A percentile compares a stretch with the other conserved stretches of the same genome.
Conservation (phyloP, 116 monocot genomes). For the Papilionanthe hybrid region DNA sequence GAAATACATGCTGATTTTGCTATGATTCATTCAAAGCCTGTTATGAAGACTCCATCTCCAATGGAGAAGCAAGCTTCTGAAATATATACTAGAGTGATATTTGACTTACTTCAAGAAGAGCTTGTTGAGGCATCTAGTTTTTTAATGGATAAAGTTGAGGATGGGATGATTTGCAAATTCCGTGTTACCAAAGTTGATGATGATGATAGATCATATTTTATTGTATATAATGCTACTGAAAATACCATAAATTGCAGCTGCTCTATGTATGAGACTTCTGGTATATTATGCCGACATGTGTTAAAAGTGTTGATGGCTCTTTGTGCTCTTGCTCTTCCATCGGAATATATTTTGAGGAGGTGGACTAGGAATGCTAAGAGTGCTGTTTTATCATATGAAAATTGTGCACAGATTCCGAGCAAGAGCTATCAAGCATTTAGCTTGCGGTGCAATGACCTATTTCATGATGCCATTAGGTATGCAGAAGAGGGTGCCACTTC, state of each 20-base stretch:
- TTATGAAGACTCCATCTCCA: conserved; percentile 65
- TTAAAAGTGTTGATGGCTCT: conserved; percentile 44
- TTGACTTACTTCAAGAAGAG: conserved; percentile 82
- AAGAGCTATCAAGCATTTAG: conserved; percentile 29
- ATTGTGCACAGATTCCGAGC: conserved; percentile 18
- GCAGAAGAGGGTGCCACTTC: conserved; percentile 87
- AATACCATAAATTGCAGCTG: conserved; percentile 68
- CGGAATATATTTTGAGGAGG: conserved; percentile 61
- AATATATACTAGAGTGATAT: conserved; percentile 71
- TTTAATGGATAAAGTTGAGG: conserved; percentile 59
- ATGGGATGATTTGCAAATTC: conserved; percentile 53
- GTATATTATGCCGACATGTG: conserved; percentile 78
- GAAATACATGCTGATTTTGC: conserved; percentile 73
- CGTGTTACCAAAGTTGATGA: conserved; percentile 47
- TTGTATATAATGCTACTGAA: conserved; percentile 47
- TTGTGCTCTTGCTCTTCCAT: conserved; percentile 52
- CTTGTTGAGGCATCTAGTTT: conserved; percentile 53
- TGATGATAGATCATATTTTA: conserved; percentile 29
- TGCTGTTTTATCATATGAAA: conserved; percentile 28
- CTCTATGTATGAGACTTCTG: conserved; percentile 68
- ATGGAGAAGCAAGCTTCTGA: conserved; percentile 92
- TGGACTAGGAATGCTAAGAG: conserved; percentile 88
- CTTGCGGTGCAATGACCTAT: conserved; percentile 77
- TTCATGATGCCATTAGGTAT: conserved; percentile 74
- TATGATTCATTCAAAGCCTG: conserved; percentile 37